A percentile compares a stretch with the other conserved stretches of the same genome.
Conservation (phyloP, 2,329 filamentous ascomycete species). For the Hypoxylon sp. region DNA sequence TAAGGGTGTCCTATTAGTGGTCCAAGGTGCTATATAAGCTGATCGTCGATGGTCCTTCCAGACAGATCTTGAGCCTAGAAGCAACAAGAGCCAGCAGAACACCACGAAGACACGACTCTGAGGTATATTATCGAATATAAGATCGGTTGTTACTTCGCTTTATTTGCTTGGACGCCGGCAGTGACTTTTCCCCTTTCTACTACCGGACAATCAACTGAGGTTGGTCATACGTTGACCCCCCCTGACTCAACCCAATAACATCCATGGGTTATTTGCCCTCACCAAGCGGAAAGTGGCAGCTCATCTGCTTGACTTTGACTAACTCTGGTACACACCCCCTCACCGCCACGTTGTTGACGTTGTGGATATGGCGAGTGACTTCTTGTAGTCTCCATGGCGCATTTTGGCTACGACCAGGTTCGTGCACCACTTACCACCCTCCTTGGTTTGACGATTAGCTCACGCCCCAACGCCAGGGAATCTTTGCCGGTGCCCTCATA, state of each 20-base stretch:
- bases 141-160: constrained; percentile 13
- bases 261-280: constrained; percentile 27
- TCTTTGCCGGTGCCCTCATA: constrained; percentile 38
- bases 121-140: constrained; percentile 18
- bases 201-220: constrained; percentile 15
- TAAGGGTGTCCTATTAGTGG: not conserved
- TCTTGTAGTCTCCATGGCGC: constrained; percentile 40
- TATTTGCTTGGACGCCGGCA: constrained; percentile 1
- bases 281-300: constrained; percentile 40
- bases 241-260: constrained; percentile 27
- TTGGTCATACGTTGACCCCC: constrained; percentile 31
- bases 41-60: constrained; percentile 20
- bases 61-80: constrained; percentile 2
- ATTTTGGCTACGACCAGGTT: constrained; percentile 43
- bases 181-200: constrained; percentile 6
- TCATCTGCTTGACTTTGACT: constrained; percentile 36
- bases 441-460: constrained; percentile 28
- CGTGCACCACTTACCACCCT: constrained; percentile 16
- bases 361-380: constrained; percentile 33
- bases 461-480: constrained; percentile 23
- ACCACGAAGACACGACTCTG: constrained; percentile 1
- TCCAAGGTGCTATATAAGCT: constrained; percentile 34
- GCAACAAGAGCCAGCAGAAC: constrained; percentile 10
- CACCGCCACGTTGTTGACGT: constrained; percentile 33
- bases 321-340: constrained; percentile 38